A percentile compares a stretch with the other conserved stretches of the same genome.
Conservation (phyloP, 345 rosid genomes). For the Raphanus sativus region DNA sequence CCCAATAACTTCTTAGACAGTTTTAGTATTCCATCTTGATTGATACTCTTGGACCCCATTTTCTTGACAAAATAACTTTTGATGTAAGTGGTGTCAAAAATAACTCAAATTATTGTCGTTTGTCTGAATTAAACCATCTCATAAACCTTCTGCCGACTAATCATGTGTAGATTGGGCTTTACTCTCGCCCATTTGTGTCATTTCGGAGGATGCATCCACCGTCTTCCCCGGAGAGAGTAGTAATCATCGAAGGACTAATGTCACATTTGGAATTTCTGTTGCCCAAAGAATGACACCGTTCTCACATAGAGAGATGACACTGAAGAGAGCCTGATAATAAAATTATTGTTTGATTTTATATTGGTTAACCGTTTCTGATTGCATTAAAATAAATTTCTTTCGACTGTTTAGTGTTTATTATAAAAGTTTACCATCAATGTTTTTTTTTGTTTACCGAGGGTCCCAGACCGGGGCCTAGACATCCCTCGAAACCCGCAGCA, state of each 20-base stretch:
- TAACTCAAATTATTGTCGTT: constrained; percentile 10
- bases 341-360: background rate
- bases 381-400: background rate
- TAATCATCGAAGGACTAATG: background rate
- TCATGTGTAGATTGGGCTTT: constrained; percentile 8
- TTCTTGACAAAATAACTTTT: background rate
- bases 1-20: background rate
- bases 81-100: background rate
- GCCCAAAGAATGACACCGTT: background rate
- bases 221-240: background rate
- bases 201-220: background rate
- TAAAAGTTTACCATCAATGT: too few relatives aligned
- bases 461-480: too few relatives aligned
- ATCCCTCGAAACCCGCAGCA: too few relatives aligned
- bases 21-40: constrained; percentile 10
- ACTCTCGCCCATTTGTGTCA: constrained; percentile 10
- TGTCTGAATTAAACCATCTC: constrained; percentile 5
- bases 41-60: constrained; percentile 22
- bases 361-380: background rate
- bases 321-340: background rate
- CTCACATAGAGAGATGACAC: background rate
- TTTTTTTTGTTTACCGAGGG: too few relatives aligned
- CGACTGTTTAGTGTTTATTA: background rate
- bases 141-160: constrained; percentile 10
- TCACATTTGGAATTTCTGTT: background rate